Base-by-base conservation (phyloP, 441 rosid species). In the Erodium texanum region DNA sequence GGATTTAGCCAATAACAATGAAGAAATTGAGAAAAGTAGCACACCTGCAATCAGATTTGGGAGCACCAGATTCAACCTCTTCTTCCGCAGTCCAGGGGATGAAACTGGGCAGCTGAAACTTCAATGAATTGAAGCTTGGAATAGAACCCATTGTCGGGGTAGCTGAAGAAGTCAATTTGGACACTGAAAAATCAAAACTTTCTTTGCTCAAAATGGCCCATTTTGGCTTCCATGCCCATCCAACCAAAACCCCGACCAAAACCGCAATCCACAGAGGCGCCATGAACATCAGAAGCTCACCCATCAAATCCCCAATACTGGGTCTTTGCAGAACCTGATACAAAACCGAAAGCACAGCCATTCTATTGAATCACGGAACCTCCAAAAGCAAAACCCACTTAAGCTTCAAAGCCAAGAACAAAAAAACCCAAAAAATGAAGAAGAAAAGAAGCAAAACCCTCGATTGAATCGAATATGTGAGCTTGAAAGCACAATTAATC, bases 161-260 rank as follows among this genome's bases (percentile, higher is more conserved):
- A 5, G 62, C 43, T n/a, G 69, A 32, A 15, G 70, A 24, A 56
- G 74, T 65, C 15, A 56, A 75, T 65, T 52, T 68, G 16, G 82
- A 50, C 45, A 48, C 71, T 0, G 69, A 72, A 34, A 72, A 69
- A 24, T 81, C 81, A 38, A 71, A 72, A 70, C 76, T 71, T 19
- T 82, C 80, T 67, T 78, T 75, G 15, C 79, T 75, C 71, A 85
- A 75, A 79, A 79, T 78, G 0, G 93, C 95, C 98, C 98, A 93
- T 59, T 83, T 87, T 23, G 96, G 96, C 74, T 83, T 87, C 96
- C 96, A 92, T 2, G 89, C 75, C 98, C 98, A 92, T 19, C 98
- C 98, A 3, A 89, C 96, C 61, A 92, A 23, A 50, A 92, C 86
- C 64, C 98, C 96, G 69, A 80, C 77, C 66, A 84, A 19, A 18